Evolutionary conservation across 192 early-diverging fungal species (phyloP).

Genomic region (Backusella tarrabulga): DNA sequence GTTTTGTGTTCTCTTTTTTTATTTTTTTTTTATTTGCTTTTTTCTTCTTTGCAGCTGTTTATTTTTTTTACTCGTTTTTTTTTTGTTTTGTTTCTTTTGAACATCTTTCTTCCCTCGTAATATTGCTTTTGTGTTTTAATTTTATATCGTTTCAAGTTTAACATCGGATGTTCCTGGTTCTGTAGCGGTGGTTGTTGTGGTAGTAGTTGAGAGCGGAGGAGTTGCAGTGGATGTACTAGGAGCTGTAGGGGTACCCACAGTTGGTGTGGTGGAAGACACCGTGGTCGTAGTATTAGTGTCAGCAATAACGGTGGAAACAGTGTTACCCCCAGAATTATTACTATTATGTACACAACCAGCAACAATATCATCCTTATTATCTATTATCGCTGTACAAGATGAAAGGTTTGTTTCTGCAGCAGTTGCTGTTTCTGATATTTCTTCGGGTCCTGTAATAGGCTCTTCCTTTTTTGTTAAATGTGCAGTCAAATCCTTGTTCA

Average conservation of each 20-base stretch:
- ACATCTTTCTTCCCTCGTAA: not conserved
- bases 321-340: not conserved
- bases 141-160: not conserved
- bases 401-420: not conserved
- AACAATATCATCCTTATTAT: not conserved
- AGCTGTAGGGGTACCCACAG: not conserved
- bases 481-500: conserved; percentile 58
- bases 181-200: not conserved
- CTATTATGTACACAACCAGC: not conserved
- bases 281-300: not conserved
- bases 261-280: not conserved
- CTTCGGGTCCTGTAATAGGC: not conserved
- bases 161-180: not conserved
- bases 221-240: not conserved
- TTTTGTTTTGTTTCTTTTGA: not conserved
- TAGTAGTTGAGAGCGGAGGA: not conserved
- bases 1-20: not conserved
- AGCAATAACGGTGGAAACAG: not conserved
- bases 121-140: not conserved
- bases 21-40: not conserved
- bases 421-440: not conserved
- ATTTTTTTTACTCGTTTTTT: not conserved
- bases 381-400: not conserved
- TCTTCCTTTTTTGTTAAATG: conserved; percentile 50
- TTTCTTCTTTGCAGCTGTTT: not conserved